Conservation (phyloP, 768 basidiomycete species). For the Ramaria rubella region DNA sequence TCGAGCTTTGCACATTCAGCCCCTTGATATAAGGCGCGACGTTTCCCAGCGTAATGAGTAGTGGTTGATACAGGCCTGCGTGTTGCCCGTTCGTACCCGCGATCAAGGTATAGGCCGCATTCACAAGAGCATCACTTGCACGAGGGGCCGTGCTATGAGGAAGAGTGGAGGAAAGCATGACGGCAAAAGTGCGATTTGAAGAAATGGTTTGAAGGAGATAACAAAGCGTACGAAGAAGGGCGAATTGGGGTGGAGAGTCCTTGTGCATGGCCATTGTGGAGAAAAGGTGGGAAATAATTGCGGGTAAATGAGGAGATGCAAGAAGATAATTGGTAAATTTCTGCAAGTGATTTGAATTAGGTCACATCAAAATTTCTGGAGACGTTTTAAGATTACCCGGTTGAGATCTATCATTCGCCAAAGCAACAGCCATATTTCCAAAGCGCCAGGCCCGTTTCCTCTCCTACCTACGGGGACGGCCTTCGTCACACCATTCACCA, state of each 20-base stretch:
- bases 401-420: slow-evolving; percentile 94
- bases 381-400: slow-evolving; percentile 48
- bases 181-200: slow-evolving; percentile 72
- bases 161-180: slow-evolving; percentile 58
- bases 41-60: slow-evolving; percentile 87
- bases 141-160: slow-evolving; percentile 69
- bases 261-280: slow-evolving; percentile 4
- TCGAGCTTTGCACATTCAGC: slow-evolving; percentile 73
- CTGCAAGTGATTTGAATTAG: slow-evolving; percentile 33
- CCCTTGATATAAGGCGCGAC: slow-evolving; percentile 80
- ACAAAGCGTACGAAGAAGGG: slow-evolving; percentile 79
- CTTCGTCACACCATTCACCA: slow-evolving; percentile 2
- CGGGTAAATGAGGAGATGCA: slow-evolving; percentile 20
- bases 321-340: slow-evolving; percentile 83
- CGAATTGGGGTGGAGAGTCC: slow-evolving; percentile 8
- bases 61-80: slow-evolving; percentile 83
- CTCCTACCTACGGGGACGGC: slow-evolving; percentile 3
- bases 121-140: slow-evolving; percentile 43
- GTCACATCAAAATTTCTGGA: not conserved
- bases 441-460: slow-evolving; percentile 10
- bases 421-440: slow-evolving; percentile 36
- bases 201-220: slow-evolving; percentile 91
- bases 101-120: slow-evolving; percentile 83
- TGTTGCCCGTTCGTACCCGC: slow-evolving; percentile 80
- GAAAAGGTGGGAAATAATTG: slow-evolving; percentile 3